Percentiles rank a stretch among this genome's conserved stretches.
These are phyloP conservation scores for Pestalotiopsis sp. DNA, from an alignment of 2,329 filamentous ascomycete genomes.

Conservation along the genomic window DNA sequence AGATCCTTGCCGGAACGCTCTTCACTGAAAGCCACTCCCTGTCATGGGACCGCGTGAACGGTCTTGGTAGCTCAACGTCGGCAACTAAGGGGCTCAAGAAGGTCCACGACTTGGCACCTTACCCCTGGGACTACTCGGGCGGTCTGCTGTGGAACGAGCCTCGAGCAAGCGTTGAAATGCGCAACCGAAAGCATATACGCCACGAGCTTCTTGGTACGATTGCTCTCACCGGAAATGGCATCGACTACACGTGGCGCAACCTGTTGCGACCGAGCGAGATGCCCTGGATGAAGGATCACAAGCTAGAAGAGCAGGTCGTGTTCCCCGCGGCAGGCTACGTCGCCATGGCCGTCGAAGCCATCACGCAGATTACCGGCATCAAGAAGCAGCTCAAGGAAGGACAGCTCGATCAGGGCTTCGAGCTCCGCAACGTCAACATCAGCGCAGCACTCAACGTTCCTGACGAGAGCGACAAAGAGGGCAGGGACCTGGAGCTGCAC, in stretches of 20 bases:
- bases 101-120: conserved; percentile 40
- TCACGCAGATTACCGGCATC: conserved; percentile 21
- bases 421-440: conserved; percentile 1
- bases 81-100: not conserved
- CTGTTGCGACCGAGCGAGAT: conserved; percentile 36
- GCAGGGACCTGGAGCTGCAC: conserved; percentile 15
- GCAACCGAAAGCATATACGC: conserved; percentile 34
- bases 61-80: not conserved
- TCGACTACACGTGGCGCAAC: conserved; percentile 37
- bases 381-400: not conserved
- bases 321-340: conserved; percentile 46
- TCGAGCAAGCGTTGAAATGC: conserved; percentile 34
- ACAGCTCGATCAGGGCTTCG: not conserved
- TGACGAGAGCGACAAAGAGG: not conserved
- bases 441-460: not conserved
- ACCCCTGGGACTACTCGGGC: conserved; percentile 48
- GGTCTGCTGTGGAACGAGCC: conserved; percentile 40
- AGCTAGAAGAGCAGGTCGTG: conserved; percentile 49
- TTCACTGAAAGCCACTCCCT: not conserved
- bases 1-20: not conserved
- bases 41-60: not conserved
- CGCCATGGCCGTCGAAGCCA: conserved; percentile 37
- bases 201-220: conserved; percentile 42
- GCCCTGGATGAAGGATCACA: conserved; percentile 52
- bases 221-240: conserved; percentile 30